phyloP scores from a whole-genome alignment of 495 filamentous ascomycete genomes.

The Aspergillus conjunctus region DNA sequence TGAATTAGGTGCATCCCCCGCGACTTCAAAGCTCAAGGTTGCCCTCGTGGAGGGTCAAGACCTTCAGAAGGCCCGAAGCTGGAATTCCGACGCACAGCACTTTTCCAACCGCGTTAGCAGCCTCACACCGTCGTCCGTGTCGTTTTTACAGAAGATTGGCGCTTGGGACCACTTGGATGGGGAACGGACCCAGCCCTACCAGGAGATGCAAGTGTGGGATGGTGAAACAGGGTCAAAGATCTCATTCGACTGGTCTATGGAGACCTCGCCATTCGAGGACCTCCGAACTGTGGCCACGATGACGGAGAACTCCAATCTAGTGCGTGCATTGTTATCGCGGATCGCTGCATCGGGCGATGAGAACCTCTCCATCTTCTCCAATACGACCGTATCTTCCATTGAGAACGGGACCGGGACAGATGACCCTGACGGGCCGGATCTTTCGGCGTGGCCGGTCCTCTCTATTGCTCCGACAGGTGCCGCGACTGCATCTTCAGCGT shows the following conservation, averaged over 20 bases:
- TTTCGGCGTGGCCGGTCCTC: slow-evolving; percentile 85
- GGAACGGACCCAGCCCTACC: slow-evolving; percentile 78
- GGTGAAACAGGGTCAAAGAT: slow-evolving; percentile 84
- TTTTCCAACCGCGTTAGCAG: slow-evolving; percentile 96
- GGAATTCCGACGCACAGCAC: slow-evolving; percentile 63
- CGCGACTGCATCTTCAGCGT: slow-evolving; percentile 24
- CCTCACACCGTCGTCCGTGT: slow-evolving; percentile 80
- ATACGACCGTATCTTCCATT: slow-evolving; percentile 75
- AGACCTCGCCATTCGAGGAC: slow-evolving; percentile 50
- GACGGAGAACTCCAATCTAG: slow-evolving; percentile 91
- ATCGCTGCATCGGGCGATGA: slow-evolving; percentile 66
- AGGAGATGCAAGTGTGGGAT: slow-evolving; percentile 97
- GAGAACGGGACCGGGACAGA: slow-evolving; percentile 63
- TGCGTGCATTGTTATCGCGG: slow-evolving; percentile 69
- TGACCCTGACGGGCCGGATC: slow-evolving; percentile 63
- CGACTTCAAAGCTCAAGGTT: slow-evolving; percentile 75
- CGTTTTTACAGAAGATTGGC: slow-evolving; percentile 73
- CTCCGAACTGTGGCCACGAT: slow-evolving; percentile 82
- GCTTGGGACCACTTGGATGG: slow-evolving; percentile 78
- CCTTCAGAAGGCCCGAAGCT: slow-evolving; percentile 63
- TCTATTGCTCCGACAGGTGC: slow-evolving; percentile 54
- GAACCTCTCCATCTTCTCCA: slow-evolving; percentile 68
- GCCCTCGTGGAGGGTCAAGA: slow-evolving; percentile 91
- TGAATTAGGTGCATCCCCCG: slow-evolving; percentile 61
- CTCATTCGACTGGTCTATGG: slow-evolving; percentile 75